Conservation (phyloP, 805 yeast genomes). For the Helenozyma rhizophorensis region DNA sequence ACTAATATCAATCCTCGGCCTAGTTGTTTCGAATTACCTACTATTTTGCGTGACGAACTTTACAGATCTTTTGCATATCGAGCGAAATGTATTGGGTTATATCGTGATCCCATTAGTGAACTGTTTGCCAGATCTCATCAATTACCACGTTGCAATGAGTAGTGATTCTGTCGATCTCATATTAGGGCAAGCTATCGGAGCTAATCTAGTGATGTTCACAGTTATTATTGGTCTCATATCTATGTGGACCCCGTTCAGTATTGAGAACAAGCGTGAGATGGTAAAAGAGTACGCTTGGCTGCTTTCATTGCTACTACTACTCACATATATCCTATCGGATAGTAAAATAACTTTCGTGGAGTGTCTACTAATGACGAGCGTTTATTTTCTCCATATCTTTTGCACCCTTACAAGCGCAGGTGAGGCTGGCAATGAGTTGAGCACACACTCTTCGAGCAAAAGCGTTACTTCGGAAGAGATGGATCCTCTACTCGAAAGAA, state of each 20-base stretch:
- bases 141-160: slow-evolving; percentile 27
- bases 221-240: slow-evolving; percentile 31
- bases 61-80: slow-evolving; percentile 20
- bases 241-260: slow-evolving; percentile 20
- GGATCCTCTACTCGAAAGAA: no score
- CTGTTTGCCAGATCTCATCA: slow-evolving; percentile 34
- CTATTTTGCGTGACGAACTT: slow-evolving; percentile 27
- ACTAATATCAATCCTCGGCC: slow-evolving; percentile 24
- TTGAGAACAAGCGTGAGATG: slow-evolving; percentile 16
- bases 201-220: slow-evolving; percentile 28
- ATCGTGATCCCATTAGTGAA: slow-evolving; percentile 34
- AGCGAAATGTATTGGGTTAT: slow-evolving; percentile 28
- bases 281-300: slow-evolving; percentile 28
- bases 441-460: no score
- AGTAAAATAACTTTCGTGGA: slow-evolving; percentile 30
- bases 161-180: slow-evolving; percentile 29
- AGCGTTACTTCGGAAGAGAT: no score
- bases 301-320: slow-evolving; percentile 20
- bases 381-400: not conserved
- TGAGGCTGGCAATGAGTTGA: no score
- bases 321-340: slow-evolving; percentile 29
- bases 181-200: slow-evolving; percentile 36
- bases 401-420: no score
- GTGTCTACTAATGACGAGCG: slow-evolving; percentile 21
- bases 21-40: slow-evolving; percentile 32